phyloP scores from a whole-genome alignment of 495 filamentous ascomycete genomes.

The Opeltia flavorubescens region DNA sequence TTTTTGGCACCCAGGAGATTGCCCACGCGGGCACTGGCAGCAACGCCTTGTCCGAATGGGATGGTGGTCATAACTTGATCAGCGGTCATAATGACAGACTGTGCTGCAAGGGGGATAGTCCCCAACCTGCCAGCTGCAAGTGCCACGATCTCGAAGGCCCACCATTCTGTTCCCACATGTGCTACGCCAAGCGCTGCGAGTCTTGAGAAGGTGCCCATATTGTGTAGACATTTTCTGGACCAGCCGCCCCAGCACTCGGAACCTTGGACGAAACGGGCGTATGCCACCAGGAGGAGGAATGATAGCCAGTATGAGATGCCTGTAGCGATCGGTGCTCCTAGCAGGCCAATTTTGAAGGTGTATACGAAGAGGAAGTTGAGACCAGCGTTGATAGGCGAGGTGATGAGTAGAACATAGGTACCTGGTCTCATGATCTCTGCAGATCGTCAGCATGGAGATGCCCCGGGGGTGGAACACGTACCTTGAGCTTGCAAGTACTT shows the following conservation, averaged over 20 bases:
- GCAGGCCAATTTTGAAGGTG: conserved; percentile 49
- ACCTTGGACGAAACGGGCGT: conserved; percentile 58
- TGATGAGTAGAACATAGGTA: conserved; percentile 75
- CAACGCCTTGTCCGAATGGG: conserved; percentile 81
- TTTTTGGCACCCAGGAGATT: conserved; percentile 66
- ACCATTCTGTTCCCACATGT: conserved; percentile 93
- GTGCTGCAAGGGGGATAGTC: conserved; percentile 70
- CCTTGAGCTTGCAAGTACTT: conserved; percentile 88
- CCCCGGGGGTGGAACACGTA: conserved; percentile 15
- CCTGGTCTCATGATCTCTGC: conserved; percentile 74
- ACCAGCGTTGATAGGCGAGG: conserved; percentile 60
- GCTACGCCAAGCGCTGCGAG: conserved; percentile 67
- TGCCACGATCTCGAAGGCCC: conserved; percentile 94
- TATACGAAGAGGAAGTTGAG: conserved; percentile 77
- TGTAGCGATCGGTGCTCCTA: conserved; percentile 74
- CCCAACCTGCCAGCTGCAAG: conserved; percentile 74
- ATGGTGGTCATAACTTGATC: conserved; percentile 90
- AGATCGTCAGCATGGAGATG: background rate
- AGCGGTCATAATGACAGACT: conserved; percentile 88
- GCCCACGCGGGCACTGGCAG: conserved; percentile 65
- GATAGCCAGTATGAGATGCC: conserved; percentile 79
- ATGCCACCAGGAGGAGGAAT: conserved; percentile 63
- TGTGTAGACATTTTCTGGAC: conserved; percentile 45
- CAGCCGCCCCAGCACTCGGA: conserved; percentile 78
- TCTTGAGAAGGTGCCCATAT: conserved; percentile 58